Evolutionary conservation across 208 protist species (phyloP).

Genomic region (Acanthamoeba castellanii): DNA sequence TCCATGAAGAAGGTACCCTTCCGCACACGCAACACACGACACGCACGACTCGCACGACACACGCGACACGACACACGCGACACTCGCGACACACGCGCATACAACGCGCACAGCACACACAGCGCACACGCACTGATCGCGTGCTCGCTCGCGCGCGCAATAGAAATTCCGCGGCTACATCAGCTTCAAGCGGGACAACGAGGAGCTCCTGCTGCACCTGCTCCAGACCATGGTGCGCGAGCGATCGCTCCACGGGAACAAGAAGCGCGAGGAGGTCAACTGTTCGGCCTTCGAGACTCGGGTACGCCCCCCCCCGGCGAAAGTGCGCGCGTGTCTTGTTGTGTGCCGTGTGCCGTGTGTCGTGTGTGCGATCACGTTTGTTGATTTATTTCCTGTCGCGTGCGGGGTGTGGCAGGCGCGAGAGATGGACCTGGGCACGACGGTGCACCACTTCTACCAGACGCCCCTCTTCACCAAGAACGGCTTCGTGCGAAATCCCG

Average conservation of each 20-base stretch:
- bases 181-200: conserved; percentile 88
- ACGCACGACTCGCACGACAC: not conserved
- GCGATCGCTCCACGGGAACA: not conserved
- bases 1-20: conserved; percentile 78
- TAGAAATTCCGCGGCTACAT: conserved; percentile 87
- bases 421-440: conserved; percentile 57
- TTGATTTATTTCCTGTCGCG: not conserved
- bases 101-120: too few relatives aligned
- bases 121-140: too few relatives aligned
- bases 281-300: conserved; percentile 52
- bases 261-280: not conserved
- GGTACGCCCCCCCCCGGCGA: not conserved
- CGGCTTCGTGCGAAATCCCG: not conserved
- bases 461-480: conserved; percentile 14
- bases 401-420: not conserved
- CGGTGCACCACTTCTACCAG: conserved; percentile 48
- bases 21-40: not conserved
- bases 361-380: too few relatives aligned
- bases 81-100: not conserved
- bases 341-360: not conserved
- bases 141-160: too few relatives aligned
- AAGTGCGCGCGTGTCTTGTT: not conserved
- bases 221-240: conserved; percentile 85
- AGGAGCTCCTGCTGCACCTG: conserved; percentile 88
- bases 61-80: not conserved